These are phyloP conservation scores for Aspergillus tubingensis DNA, from an alignment of 2,329 filamentous ascomycete genomes.

Conservation along the genomic window DNA sequence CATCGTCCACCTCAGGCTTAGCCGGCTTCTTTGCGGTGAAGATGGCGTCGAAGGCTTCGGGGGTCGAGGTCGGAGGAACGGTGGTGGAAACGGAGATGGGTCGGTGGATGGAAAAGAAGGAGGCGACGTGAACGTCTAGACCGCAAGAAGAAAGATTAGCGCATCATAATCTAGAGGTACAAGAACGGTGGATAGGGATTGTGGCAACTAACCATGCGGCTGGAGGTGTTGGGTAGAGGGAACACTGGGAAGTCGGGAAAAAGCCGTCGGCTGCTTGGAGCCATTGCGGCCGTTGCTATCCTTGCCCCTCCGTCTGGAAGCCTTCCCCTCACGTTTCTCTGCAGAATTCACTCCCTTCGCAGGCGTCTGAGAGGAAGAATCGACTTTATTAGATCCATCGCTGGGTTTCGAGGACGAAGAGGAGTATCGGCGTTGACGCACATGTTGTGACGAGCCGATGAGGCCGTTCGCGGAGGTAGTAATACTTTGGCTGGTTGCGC, in stretches of 20 bases:
- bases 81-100: slow-evolving; percentile 86
- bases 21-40: slow-evolving; percentile 64
- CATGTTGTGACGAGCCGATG: slow-evolving; percentile 35
- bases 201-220: slow-evolving; percentile 45
- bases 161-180: background rate
- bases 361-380: slow-evolving; percentile 42
- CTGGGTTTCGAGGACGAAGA: slow-evolving; percentile 53
- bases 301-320: slow-evolving; percentile 39
- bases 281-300: slow-evolving; percentile 35
- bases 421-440: slow-evolving; percentile 51
- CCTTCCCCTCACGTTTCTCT: slow-evolving; percentile 39
- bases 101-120: slow-evolving; percentile 94
- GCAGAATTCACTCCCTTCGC: slow-evolving; percentile 41
- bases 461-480: slow-evolving; percentile 34
- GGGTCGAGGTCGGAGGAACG: slow-evolving; percentile 70
- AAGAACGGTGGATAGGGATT: background rate
- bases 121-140: slow-evolving; percentile 80
- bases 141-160: slow-evolving; percentile 9
- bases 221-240: slow-evolving; percentile 52
- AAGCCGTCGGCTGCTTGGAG: slow-evolving; percentile 41
- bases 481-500: slow-evolving; percentile 33
- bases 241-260: slow-evolving; percentile 50
- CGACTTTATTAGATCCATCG: slow-evolving; percentile 46
- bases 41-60: slow-evolving; percentile 79
- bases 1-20: slow-evolving; percentile 52